Base-by-base conservation (phyloP, 495 filamentous ascomycete species). In the Chaetomium tenue region DNA sequence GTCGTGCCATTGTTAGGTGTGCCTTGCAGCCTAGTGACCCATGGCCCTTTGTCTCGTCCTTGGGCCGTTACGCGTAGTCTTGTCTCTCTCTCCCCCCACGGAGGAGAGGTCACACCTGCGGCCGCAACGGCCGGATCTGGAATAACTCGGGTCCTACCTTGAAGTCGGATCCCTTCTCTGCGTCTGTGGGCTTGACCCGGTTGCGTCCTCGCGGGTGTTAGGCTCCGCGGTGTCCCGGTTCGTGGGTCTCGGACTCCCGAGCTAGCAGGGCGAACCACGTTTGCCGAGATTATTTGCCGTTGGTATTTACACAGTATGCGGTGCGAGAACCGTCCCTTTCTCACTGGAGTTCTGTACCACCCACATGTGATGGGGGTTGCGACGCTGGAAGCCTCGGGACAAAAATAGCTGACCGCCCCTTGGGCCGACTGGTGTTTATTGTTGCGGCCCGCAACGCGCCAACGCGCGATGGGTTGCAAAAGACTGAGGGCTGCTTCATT, bases 181-280 rank as follows among this genome's bases (percentile, higher is more conserved):
- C 54, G n/a, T 39, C 20, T 0, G 8, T 23, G 0, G 2, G 46
- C 46, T 11, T 23, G 18, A 57, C 54, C 54, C n/a, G 54, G 54
- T 57, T n/a, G 28, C 18, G 54, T 25, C 1, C 18, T n/a, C 22
- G 54, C 28, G 37, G 30, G n/a, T 15, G 30, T 57, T 20, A 22
- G 20, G 33, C 33, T 57, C 54, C 54, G 54, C 20, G 54, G n/a
- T n/a, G 30, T 42, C 54, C 54, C 54, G 54, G 54, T 57, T 57
- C 54, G 54, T 57, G 54, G 54, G 54, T 57, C 37, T 37, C 3
- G 52, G 12, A 4, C 16, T 16, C 18, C 15, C 23, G 23, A 30
- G 33, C 11, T 5, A 37, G 33, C 20, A 15, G 26, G 5, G 12
- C 52, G 5, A 5, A 20, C 52, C 28, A n/a, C 13, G 16, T 37